Evolutionary conservation across 2,329 filamentous ascomycete genomes (phyloP), one percentile per base, ranked within the genome.

Genomic region (Huntiella moniliformis): DNA sequence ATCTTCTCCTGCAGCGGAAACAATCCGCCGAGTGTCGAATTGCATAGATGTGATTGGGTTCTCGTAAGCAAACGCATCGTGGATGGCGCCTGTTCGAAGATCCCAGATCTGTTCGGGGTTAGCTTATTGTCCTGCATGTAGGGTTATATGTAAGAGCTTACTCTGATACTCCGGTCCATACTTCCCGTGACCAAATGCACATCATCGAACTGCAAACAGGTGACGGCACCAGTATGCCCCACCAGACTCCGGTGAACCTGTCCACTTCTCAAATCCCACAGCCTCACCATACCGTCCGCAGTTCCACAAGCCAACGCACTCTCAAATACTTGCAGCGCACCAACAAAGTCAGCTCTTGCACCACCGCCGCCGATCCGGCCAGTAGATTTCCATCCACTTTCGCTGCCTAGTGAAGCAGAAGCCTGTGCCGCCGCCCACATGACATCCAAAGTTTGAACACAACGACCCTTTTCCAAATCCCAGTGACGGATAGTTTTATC

Each of bases 401-500:
- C 74, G 2, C 73, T 69, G 43, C 70, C 71, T 46, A 83, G 70
- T 4, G 74, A 78, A 35, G 78, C 75, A 7, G 78, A 82, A 10
- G 85, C 84, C 63, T 95, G 87, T 2, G 91, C 87, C 4, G 91
- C 87, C 7, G 91, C 91, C 91, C 91, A 98, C 60, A 98, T 82
- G 5, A 98, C 88, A 61, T 98, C 91, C 42, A 98, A 68, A 2
- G 91, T 98, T 63, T 98, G 91, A 45, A 98, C 83, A 60, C 91
- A 96, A 42, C 91, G 81, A n/a, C 91, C 91, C 60, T 87, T 95
- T 56, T 88, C 83, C 42, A 98, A 70, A 66, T 98, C 91, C 91
- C 91, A 98, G 60, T 98, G 91, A 38, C 91, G 79, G 46, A 98
- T 68, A 1, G 91, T 98, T 69, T 98, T 98, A 65, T 98, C 91